These are phyloP conservation scores for Yamadazyma laniorum DNA, from an alignment of 805 yeast species.

Conservation along the genomic window DNA sequence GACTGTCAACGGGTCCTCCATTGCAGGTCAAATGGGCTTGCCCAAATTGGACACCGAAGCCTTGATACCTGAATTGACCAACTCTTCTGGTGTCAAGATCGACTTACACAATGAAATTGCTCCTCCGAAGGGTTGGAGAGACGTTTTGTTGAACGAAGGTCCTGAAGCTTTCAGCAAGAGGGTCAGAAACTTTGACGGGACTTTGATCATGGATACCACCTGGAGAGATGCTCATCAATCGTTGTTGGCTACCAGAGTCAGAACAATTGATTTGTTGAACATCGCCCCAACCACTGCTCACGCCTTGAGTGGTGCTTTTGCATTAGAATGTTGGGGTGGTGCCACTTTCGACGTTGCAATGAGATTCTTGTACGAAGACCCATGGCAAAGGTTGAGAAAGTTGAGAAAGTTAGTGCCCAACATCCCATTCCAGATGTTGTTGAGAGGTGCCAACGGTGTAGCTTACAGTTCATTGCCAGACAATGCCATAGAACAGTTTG, in stretches of 20 bases:
- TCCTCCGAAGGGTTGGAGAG: constrained; percentile 84
- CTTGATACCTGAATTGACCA: constrained; percentile 68
- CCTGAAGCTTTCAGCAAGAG: constrained; percentile 88
- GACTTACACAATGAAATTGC: constrained; percentile 51
- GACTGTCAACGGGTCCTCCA: constrained; percentile 93
- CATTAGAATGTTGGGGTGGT: constrained; percentile 99
- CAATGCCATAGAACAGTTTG: constrained; percentile 97
- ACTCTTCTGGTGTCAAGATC: constrained; percentile 57
- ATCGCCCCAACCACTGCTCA: constrained; percentile 94
- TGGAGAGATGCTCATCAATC: constrained; percentile 99
- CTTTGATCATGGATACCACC: constrained; percentile 95
- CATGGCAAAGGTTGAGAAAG: constrained; percentile 93
- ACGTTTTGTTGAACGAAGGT: constrained; percentile 77
- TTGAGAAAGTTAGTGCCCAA: constrained; percentile 91
- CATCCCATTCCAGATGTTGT: constrained; percentile 98
- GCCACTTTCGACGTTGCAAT: constrained; percentile 98
- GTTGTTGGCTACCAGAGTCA: constrained; percentile 91
- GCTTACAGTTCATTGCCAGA: constrained; percentile 98
- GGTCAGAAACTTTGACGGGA: constrained; percentile 81
- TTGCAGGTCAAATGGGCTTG: constrained; percentile 90
- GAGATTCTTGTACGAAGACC: constrained; percentile 98
- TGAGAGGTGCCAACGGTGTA: constrained; percentile 99
- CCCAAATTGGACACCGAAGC: constrained; percentile 83
- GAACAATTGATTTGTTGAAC: constrained; percentile 87
- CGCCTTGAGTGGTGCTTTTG: constrained; percentile 86